Conservation (phyloP, 495 filamentous ascomycete species). For the Achaetomiella virescens region DNA sequence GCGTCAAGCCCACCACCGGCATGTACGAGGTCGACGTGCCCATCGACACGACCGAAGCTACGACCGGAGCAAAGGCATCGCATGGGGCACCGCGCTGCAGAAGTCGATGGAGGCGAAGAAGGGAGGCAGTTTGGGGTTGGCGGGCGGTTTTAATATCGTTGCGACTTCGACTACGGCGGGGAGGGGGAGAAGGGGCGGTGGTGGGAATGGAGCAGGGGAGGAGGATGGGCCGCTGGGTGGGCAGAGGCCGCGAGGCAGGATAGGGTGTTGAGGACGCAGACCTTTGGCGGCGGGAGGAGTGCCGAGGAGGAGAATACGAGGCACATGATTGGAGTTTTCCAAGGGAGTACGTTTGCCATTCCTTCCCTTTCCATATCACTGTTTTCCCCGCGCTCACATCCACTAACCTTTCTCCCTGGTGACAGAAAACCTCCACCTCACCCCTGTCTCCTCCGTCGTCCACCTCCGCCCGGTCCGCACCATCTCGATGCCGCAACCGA, state of each 20-base stretch:
- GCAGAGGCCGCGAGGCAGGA: constrained; percentile 39
- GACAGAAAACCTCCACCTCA: constrained; percentile 45
- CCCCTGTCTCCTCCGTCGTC: constrained; percentile 40
- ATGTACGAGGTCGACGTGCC: constrained; percentile 47
- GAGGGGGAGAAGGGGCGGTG: constrained; percentile 18
- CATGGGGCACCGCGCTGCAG: constrained; percentile 38
- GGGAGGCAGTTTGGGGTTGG: constrained; percentile 41
- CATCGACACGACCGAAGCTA: constrained; percentile 35
- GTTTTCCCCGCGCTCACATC: background rate
- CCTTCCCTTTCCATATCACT: background rate
- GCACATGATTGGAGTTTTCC: constrained; percentile 46
- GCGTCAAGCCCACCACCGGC: constrained; percentile 40
- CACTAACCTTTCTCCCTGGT: background rate
- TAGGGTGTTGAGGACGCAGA: constrained; percentile 40
- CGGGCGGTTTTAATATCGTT: constrained; percentile 43
- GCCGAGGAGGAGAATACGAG: constrained; percentile 31
- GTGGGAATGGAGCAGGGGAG: constrained; percentile 4
- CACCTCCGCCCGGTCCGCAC: constrained; percentile 42
- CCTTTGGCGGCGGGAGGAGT: constrained; percentile 35
- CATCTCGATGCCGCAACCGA: constrained; percentile 43
- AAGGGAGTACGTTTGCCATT: constrained; percentile 34
- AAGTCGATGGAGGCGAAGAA: constrained; percentile 40
- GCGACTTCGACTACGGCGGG: constrained; percentile 15
- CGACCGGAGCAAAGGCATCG: constrained; percentile 42
- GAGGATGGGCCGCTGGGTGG: constrained; percentile 34